Evolutionary conservation across 441 rosid species (phyloP).

Genomic region (Jatropha podagrica): DNA sequence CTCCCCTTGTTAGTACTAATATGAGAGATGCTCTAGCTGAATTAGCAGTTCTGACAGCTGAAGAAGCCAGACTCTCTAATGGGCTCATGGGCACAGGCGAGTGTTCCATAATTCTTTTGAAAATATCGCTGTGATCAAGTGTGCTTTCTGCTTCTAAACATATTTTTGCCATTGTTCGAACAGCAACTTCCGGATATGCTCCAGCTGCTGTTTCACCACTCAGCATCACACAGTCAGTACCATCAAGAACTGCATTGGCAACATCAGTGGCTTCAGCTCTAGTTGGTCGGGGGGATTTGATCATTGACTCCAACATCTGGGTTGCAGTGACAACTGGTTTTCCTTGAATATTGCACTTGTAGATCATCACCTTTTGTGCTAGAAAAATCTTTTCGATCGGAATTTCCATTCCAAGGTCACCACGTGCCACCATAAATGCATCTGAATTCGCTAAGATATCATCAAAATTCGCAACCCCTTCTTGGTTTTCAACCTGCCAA

Average conservation of each 20-base stretch:
- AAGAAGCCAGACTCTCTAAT: conserved; percentile 83
- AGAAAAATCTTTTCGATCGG: conserved; percentile 94
- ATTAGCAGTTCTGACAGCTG: conserved; percentile 92
- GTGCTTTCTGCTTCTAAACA: conserved; percentile 92
- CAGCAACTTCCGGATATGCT: conserved; percentile 92
- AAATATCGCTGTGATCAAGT: conserved; percentile 73
- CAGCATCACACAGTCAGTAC: conserved; percentile 93
- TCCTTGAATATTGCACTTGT: conserved; percentile 91
- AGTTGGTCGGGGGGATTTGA: conserved; percentile 93
- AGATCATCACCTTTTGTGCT: conserved; percentile 96
- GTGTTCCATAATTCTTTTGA: conserved; percentile 73
- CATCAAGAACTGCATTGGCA: conserved; percentile 97
- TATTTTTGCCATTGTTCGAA: conserved; percentile 84
- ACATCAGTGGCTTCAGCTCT: conserved; percentile 98
- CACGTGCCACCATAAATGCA: conserved; percentile 96
- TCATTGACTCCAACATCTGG: conserved; percentile 98
- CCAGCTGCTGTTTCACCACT: conserved; percentile 99
- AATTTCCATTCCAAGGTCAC: conserved; percentile 98
- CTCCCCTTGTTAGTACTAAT: conserved; percentile 88
- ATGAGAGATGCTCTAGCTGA: conserved; percentile 73
- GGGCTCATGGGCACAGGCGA: conserved; percentile 96
- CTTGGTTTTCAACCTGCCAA: conserved; percentile 85
- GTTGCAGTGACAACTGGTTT: conserved; percentile 98
- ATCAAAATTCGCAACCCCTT: conserved; percentile 92
- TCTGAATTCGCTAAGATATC: conserved; percentile 81